phyloP scores from a whole-genome alignment of 1,139 yeast genomes.

The Zygotorulaspora mrakii region DNA sequence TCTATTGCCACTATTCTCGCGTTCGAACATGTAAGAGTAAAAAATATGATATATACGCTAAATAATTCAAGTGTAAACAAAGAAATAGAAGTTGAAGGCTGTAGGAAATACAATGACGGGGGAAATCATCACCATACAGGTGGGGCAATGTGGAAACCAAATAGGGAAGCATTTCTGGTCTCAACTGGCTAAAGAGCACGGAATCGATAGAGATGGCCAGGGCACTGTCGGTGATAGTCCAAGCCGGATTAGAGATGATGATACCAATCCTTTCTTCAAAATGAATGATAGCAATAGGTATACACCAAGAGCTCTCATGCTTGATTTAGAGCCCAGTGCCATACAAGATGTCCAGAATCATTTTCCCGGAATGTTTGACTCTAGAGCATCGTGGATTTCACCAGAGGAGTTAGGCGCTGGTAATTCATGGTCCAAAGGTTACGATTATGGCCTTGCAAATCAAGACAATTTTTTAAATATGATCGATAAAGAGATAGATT shows the following conservation, averaged over 20 bases:
- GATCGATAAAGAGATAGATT: constrained; percentile 86
- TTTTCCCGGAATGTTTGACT: constrained; percentile 70
- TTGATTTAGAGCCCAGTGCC: constrained; percentile 91
- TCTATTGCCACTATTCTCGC: too few relatives aligned
- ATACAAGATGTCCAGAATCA: constrained; percentile 57
- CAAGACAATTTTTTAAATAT: constrained; percentile 73
- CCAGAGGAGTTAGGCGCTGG: constrained; percentile 90
- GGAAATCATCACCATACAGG: constrained; percentile 63
- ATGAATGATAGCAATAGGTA: constrained; percentile 70
- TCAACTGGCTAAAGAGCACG: constrained; percentile 85
- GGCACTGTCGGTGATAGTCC: constrained; percentile 31
- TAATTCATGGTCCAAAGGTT: constrained; percentile 93
- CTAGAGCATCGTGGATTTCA: constrained; percentile 75
- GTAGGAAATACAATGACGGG: constrained; percentile 35
- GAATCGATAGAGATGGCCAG: constrained; percentile 71
- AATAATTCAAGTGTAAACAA: too few relatives aligned
- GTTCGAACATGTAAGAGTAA: too few relatives aligned
- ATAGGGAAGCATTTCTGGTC: constrained; percentile 93
- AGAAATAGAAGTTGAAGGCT: neutral
- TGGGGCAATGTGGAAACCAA: constrained; percentile 93
- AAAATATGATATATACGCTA: too few relatives aligned
- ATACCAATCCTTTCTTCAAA: constrained; percentile 81
- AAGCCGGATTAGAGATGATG: constrained; percentile 52
- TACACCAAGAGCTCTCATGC: constrained; percentile 80
- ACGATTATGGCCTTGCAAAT: constrained; percentile 65